A percentile compares a stretch with the other conserved stretches of the same genome.
Conservation (phyloP, 2,329 filamentous ascomycete species). For the Ophiocordyceps australis region DNA sequence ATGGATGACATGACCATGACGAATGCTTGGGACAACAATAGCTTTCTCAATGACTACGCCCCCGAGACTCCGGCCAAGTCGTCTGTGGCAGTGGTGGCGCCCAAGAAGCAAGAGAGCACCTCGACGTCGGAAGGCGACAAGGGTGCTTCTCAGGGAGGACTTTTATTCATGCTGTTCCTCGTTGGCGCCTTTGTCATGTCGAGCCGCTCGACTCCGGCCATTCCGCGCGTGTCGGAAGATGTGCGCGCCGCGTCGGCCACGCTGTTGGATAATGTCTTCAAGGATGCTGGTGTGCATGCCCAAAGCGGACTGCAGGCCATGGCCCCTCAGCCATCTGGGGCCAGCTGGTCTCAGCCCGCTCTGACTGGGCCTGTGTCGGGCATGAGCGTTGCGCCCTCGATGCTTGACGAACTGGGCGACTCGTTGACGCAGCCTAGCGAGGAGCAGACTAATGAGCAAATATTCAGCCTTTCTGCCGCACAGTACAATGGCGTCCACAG, state of each 20-base stretch:
- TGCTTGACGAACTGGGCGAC: conserved; percentile 49
- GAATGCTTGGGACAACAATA: conserved; percentile 59
- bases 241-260: conserved; percentile 62
- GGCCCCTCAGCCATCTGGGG: conserved; percentile 33
- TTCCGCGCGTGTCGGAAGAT: conserved; percentile 65
- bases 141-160: conserved; percentile 55
- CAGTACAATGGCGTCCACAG: conserved; percentile 66
- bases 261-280: conserved; percentile 65
- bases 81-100: conserved; percentile 32
- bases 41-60: conserved; percentile 53
- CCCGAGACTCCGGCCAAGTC: conserved; percentile 44
- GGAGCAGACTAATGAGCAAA: conserved; percentile 73
- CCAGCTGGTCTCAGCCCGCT: conserved; percentile 23
- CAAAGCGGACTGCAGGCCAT: conserved; percentile 22
- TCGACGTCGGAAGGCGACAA: conserved; percentile 34
- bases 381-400: conserved; percentile 30
- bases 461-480: conserved; percentile 68
- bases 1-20: conserved; percentile 77
- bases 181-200: conserved; percentile 93
- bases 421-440: conserved; percentile 58
- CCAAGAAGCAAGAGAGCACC: conserved; percentile 27
- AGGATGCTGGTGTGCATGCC: conserved; percentile 49
- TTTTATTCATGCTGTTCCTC: conserved; percentile 90
- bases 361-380: conserved; percentile 25
- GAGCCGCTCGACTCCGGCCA: conserved; percentile 53